Conservation (phyloP, 768 basidiomycete species). For the Trametes punicea region DNA sequence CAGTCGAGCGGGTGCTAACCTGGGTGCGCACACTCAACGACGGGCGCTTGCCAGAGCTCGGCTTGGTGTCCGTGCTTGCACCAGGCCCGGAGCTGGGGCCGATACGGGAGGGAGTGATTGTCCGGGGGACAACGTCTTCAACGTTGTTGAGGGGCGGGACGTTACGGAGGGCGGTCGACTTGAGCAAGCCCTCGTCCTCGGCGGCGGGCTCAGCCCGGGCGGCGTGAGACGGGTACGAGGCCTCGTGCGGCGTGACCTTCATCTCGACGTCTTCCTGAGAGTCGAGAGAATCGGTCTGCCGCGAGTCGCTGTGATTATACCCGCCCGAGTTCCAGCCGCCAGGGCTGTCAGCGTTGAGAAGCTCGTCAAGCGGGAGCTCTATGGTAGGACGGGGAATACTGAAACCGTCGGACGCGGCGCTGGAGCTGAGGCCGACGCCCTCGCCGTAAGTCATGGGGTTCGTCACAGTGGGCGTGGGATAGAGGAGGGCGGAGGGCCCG, state of each 20-base stretch:
- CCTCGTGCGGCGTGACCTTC: constrained; percentile 26
- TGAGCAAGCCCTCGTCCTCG: constrained; percentile 30
- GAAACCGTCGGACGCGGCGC: constrained; percentile 48
- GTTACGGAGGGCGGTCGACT: constrained; percentile 30
- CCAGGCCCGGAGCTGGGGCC: constrained; percentile 52
- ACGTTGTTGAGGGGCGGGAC: constrained; percentile 38
- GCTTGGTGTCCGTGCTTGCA: constrained; percentile 34
- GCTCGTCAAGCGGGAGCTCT: constrained; percentile 82
- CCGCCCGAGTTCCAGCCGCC: constrained; percentile 28
- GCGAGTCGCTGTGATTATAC: constrained; percentile 16
- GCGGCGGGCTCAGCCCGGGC: constrained; percentile 24
- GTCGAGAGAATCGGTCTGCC: constrained; percentile 21
- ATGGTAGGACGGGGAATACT: constrained; percentile 75
- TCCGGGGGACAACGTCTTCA: constrained; percentile 47
- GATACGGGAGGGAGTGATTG: constrained; percentile 56
- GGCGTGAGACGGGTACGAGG: constrained; percentile 22
- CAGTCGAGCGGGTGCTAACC: constrained; percentile 48
- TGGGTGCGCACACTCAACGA: constrained; percentile 62
- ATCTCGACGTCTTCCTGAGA: constrained; percentile 32
- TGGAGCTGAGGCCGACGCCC: constrained; percentile 46
- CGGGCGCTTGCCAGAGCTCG: constrained; percentile 41
- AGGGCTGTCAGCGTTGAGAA: constrained; percentile 50
- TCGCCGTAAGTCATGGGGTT: constrained; percentile 76
- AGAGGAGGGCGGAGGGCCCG: constrained; percentile 72
- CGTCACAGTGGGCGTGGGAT: constrained; percentile 62